Evolutionary conservation across 2,329 filamentous ascomycete species (phyloP).

Genomic region (Purpureocillium lavendulum): DNA sequence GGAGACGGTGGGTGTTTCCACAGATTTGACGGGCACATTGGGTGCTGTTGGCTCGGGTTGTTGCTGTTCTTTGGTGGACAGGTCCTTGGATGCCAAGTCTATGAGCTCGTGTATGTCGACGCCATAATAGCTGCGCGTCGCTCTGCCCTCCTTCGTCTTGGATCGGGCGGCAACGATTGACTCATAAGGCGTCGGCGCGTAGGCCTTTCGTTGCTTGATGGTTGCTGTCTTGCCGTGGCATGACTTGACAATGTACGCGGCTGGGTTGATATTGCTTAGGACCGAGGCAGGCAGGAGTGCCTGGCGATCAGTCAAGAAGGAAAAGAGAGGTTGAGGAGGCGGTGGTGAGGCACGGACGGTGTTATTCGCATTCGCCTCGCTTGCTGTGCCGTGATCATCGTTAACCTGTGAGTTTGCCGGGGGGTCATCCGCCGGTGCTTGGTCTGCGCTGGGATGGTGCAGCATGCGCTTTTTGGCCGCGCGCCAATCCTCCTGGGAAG

Average conservation of each 20-base stretch:
- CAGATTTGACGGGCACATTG: slow-evolving; percentile 30
- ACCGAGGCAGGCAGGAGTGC: slow-evolving; percentile 19
- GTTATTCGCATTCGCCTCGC: too few relatives aligned
- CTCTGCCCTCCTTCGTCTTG: slow-evolving; percentile 56
- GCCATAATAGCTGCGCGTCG: slow-evolving; percentile 76
- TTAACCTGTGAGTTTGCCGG: neutral
- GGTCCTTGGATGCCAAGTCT: slow-evolving; percentile 58
- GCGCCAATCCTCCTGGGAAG: neutral
- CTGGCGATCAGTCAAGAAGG: slow-evolving; percentile 12
- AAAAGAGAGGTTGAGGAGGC: neutral
- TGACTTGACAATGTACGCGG: slow-evolving; percentile 37
- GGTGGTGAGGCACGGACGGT: neutral
- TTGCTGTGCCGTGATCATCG: neutral
- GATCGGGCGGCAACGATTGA: slow-evolving; percentile 61
- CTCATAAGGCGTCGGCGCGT: slow-evolving; percentile 48
- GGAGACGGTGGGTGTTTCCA: slow-evolving; percentile 23
- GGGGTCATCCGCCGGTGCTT: neutral
- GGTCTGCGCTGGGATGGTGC: slow-evolving; percentile 10
- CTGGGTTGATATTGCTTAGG: slow-evolving; percentile 14
- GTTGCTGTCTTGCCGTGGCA: slow-evolving; percentile 49
- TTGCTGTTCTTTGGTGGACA: slow-evolving; percentile 25
- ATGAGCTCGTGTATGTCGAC: slow-evolving; percentile 84
- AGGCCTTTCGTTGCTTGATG: slow-evolving; percentile 44
- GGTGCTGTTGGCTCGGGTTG: slow-evolving; percentile 14
- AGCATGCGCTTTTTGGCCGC: slow-evolving; percentile 22